phyloP scores from a whole-genome alignment of 257 asterid genomes.

The Ilex asprella region DNA sequence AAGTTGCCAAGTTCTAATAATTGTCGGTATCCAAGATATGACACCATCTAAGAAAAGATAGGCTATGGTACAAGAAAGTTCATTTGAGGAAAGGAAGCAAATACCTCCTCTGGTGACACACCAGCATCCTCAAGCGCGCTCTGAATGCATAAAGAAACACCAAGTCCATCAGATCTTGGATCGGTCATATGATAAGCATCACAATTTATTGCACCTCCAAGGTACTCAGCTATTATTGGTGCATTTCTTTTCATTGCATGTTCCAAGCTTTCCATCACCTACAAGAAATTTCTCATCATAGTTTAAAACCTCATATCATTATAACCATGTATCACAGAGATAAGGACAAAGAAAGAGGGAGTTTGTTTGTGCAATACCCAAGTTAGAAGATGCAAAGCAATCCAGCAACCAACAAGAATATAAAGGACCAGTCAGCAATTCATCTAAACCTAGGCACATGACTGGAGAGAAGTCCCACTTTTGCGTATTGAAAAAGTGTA shows the following conservation, averaged over 20 bases:
- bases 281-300: constrained; percentile 5
- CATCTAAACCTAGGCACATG: background rate
- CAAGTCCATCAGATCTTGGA: constrained; percentile 93
- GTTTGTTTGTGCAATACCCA: background rate
- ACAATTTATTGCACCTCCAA: constrained; percentile 92
- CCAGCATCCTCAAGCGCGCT: constrained; percentile 80
- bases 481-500: background rate
- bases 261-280: constrained; percentile 96
- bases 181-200: constrained; percentile 98
- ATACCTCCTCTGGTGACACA: constrained; percentile 92
- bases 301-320: background rate
- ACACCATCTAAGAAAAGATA: background rate
- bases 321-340: background rate
- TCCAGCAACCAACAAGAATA: background rate
- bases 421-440: background rate
- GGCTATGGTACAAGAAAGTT: constrained; percentile 12
- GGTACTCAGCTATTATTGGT: constrained; percentile 83
- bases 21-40: background rate
- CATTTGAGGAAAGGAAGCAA: background rate
- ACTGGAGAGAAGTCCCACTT: too few species aligned
- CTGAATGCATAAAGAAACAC: constrained; percentile 82
- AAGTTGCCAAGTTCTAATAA: too few species aligned
- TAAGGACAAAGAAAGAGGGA: background rate
- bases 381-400: background rate
- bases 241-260: constrained; percentile 91